A percentile compares a stretch with the other conserved stretches of the same genome.
Conservation (phyloP, 768 basidiomycete species). For the Pleurotus platypus region DNA sequence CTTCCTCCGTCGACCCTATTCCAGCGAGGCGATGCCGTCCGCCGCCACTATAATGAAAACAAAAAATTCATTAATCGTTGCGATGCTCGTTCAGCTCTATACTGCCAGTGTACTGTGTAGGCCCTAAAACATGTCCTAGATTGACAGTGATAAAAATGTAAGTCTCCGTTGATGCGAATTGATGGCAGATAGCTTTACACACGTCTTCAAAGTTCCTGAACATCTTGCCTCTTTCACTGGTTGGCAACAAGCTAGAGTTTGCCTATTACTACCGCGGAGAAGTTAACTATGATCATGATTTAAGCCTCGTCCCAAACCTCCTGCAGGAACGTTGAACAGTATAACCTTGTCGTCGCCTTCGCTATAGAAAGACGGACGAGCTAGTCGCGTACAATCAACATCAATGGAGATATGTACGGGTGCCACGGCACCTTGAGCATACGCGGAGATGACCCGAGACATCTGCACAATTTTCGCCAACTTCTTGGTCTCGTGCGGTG, state of each 20-base stretch:
- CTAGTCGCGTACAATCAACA: neutral
- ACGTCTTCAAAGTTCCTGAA: neutral
- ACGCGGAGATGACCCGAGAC: too few species aligned
- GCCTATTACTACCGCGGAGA: constrained; percentile 8
- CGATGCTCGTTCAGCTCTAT: neutral
- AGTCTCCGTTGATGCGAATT: constrained; percentile 5
- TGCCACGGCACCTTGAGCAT: too few species aligned
- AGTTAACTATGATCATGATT: neutral
- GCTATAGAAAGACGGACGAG: constrained; percentile 7
- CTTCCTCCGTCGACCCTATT: constrained; percentile 3
- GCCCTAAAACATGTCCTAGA: neutral
- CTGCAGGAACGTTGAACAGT: too few species aligned
- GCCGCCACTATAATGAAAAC: neutral
- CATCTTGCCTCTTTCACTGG: neutral
- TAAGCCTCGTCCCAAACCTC: too few species aligned
- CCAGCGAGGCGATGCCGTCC: constrained; percentile 1
- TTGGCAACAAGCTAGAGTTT: neutral
- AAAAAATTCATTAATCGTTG: neutral
- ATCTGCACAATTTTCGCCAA: too few species aligned
- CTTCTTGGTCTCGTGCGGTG: too few species aligned
- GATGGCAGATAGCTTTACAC: constrained; percentile 5
- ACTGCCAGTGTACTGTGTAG: too few species aligned
- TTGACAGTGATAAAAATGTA: neutral
- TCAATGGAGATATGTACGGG: neutral
- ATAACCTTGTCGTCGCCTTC: constrained; percentile 1